These are phyloP conservation scores for Dryadomyces quercivorus DNA, from an alignment of 2,329 filamentous ascomycete species.

Conservation along the genomic window DNA sequence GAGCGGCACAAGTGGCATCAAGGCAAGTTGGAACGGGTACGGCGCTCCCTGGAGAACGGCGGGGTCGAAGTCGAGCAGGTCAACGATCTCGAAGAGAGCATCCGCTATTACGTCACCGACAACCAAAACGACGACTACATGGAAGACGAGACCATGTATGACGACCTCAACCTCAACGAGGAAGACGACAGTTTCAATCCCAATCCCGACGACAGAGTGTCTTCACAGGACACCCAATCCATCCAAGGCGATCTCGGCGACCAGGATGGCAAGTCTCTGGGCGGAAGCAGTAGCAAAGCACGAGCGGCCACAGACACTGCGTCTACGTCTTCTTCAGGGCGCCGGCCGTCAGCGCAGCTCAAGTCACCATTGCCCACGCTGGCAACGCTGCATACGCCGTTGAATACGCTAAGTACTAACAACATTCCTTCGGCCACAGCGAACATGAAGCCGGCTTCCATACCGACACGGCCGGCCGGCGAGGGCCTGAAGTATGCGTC, in stretches of 20 bases:
- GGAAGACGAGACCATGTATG: constrained; percentile 90
- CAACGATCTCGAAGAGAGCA: constrained; percentile 77
- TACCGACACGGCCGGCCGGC: constrained; percentile 72
- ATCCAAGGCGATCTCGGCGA: constrained; percentile 71
- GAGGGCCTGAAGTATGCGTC: constrained; percentile 96
- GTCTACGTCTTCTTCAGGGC: constrained; percentile 35
- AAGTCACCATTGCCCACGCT: constrained; percentile 91
- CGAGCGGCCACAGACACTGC: constrained; percentile 43
- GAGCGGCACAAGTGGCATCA: constrained; percentile 97
- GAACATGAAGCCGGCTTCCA: constrained; percentile 83
- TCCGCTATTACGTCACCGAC: constrained; percentile 89
- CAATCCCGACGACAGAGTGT: constrained; percentile 72
- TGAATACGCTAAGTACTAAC: constrained; percentile 46
- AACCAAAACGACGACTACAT: constrained; percentile 81
- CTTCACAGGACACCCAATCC: constrained; percentile 92
- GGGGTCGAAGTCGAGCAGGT: constrained; percentile 81
- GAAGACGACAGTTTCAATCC: constrained; percentile 85
- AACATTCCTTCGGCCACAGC: constrained; percentile 31
- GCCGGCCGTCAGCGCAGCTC: constrained; percentile 76
- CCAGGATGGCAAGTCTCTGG: constrained; percentile 31
- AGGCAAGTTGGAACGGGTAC: constrained; percentile 78
- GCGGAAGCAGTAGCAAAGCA: constrained; percentile 32
- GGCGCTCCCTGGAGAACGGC: constrained; percentile 84
- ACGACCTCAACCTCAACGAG: constrained; percentile 83
- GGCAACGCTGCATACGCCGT: constrained; percentile 72